phyloP scores from a whole-genome alignment of 257 asterid species.

The Orobanche coerulescens region DNA sequence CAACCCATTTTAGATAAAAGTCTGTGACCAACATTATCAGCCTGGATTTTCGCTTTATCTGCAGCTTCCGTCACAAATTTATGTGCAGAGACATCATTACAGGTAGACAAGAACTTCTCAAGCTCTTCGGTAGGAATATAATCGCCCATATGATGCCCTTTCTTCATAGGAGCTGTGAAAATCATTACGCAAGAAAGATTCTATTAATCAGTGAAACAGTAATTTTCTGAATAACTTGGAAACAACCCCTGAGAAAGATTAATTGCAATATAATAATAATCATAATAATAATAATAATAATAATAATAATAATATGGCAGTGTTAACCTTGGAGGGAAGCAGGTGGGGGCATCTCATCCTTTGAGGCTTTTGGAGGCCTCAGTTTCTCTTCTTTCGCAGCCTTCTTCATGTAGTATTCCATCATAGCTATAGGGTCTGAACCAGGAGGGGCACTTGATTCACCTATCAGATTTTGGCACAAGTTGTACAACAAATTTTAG shows the following conservation, averaged over 20 bases:
- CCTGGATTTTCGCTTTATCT: conserved; percentile 72
- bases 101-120: conserved; percentile 73
- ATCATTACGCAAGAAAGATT: conserved; percentile 16
- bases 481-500: conserved; percentile 15
- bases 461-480: conserved; percentile 35
- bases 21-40: conserved; percentile 90
- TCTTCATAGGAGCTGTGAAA: conserved; percentile 42
- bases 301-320: no score
- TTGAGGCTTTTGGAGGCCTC: conserved; percentile 66
- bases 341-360: conserved; percentile 98
- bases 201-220: background rate
- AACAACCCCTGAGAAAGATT: background rate
- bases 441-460: conserved; percentile 45
- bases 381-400: conserved; percentile 84
- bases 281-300: no score
- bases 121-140: conserved; percentile 90
- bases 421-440: conserved; percentile 88
- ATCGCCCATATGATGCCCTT: conserved; percentile 98
- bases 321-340: conserved; percentile 65
- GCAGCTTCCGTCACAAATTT: conserved; percentile 60
- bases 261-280: background rate
- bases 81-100: conserved; percentile 65
- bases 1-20: conserved; percentile 96
- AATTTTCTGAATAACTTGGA: background rate
- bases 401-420: conserved; percentile 93